Evolutionary conservation across 2,329 filamentous ascomycete species (phyloP).

Genomic region (Sporothrix schenckii): DNA sequence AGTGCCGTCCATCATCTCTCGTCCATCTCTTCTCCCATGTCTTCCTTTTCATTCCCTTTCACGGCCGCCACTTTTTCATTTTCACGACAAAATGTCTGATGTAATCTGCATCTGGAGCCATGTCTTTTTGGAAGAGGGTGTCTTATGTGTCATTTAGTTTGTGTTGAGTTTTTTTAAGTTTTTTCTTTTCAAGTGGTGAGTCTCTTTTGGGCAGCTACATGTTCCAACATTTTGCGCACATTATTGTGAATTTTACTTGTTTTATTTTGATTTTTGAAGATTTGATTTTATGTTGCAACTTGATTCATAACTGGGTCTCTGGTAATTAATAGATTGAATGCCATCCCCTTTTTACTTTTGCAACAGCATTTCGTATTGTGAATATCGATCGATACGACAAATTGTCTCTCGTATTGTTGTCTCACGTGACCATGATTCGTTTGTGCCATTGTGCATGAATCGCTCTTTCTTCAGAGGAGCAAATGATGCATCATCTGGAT

Average conservation of each 20-base stretch:
- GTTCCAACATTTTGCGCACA: conserved; percentile 6
- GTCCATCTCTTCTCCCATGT: background rate
- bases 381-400: background rate
- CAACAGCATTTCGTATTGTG: background rate
- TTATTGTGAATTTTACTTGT: background rate
- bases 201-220: background rate
- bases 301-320: background rate
- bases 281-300: background rate
- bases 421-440: background rate
- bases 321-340: conserved; percentile 16
- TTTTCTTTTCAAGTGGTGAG: background rate
- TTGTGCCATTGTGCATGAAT: background rate
- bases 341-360: background rate
- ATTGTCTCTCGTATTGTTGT: no score
- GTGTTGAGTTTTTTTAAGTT: conserved; percentile 2
- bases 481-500: conserved; percentile 1
- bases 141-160: conserved; percentile 5
- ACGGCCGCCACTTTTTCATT: conserved; percentile 8
- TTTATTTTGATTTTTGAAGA: background rate
- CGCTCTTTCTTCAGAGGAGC: background rate
- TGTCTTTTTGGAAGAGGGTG: conserved; percentile 9
- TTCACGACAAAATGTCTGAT: conserved; percentile 20
- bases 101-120: conserved; percentile 6
- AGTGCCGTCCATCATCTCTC: background rate
- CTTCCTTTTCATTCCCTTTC: background rate